Percentiles rank a stretch among this genome's conserved stretches.
These are phyloP conservation scores for Parmales sp. DNA, from an alignment of 108 stramenopile genomes.

Conservation along the genomic window DNA sequence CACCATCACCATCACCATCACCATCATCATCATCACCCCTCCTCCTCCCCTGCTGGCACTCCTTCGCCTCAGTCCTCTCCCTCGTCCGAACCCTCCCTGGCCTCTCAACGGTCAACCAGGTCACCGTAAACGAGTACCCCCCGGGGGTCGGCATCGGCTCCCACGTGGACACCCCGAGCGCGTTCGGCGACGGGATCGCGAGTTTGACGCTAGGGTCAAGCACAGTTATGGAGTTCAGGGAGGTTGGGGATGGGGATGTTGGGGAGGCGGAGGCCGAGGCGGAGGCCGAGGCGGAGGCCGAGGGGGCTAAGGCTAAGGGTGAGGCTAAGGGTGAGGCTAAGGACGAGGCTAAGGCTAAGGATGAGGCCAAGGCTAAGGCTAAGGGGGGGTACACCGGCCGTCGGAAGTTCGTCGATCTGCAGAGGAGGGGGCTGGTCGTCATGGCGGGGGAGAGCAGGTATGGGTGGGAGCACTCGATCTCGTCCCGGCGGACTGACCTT, in stretches of 20 bases:
- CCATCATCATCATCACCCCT: too few relatives aligned
- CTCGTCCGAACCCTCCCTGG: too few relatives aligned
- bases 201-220: conserved; percentile 61
- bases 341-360: not conserved
- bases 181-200: conserved; percentile 72
- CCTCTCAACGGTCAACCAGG: conserved; percentile 54
- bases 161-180: conserved; percentile 71
- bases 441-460: conserved; percentile 67
- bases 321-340: conserved; percentile 7
- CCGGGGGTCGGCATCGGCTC: conserved; percentile 79
- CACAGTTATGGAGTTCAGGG: conserved; percentile 77
- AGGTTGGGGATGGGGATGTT: not conserved
- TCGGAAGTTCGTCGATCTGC: conserved; percentile 61
- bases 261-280: not conserved
- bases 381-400: not conserved
- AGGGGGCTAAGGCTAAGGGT: conserved; percentile 11
- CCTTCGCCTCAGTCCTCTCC: too few relatives aligned
- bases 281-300: not conserved
- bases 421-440: conserved; percentile 54
- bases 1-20: too few relatives aligned
- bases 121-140: conserved; percentile 71
- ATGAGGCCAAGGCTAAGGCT: not conserved
- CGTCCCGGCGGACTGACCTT: conserved; percentile 68
- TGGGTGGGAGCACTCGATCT: conserved; percentile 77
- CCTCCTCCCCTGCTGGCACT: too few relatives aligned